These are phyloP conservation scores for Penicillium sp. DNA, from an alignment of 2,329 filamentous ascomycete genomes.

Conservation along the genomic window DNA sequence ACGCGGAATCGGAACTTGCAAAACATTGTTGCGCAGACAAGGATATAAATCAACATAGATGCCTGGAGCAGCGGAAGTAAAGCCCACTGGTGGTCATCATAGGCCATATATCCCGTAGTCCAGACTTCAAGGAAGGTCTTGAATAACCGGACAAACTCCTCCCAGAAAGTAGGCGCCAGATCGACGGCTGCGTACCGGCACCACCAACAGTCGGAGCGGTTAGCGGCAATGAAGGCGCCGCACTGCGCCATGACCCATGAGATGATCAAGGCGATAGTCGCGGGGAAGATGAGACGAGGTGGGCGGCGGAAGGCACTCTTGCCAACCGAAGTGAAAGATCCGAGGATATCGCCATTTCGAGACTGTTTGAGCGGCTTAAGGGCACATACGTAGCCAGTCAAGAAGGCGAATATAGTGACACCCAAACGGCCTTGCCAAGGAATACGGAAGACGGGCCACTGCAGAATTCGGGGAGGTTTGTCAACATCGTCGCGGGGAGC, in stretches of 20 bases:
- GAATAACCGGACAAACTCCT: constrained; percentile 46
- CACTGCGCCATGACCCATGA: constrained; percentile 51
- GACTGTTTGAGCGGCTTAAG: constrained; percentile 54
- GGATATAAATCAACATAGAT: constrained; percentile 51
- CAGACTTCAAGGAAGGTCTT: constrained; percentile 49
- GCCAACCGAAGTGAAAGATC: constrained; percentile 47
- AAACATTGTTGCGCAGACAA: constrained; percentile 43
- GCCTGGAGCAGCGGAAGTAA: constrained; percentile 50
- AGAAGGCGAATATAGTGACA: constrained; percentile 56
- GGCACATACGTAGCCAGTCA: constrained; percentile 56
- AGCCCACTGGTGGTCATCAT: constrained; percentile 57
- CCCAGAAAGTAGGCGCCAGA: constrained; percentile 41
- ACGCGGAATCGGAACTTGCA: constrained; percentile 50
- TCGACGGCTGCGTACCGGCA: constrained; percentile 49
- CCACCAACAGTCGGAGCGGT: constrained; percentile 51
- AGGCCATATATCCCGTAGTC: constrained; percentile 51
- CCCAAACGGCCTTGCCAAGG: constrained; percentile 54
- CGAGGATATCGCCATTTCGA: constrained; percentile 44
- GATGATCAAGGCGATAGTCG: constrained; percentile 51
- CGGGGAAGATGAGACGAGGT: constrained; percentile 51
- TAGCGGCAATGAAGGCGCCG: constrained; percentile 48
- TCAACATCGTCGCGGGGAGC: constrained; percentile 46
- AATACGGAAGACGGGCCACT: constrained; percentile 51
- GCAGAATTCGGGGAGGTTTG: constrained; percentile 45
- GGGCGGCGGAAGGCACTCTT: constrained; percentile 55